Percentiles rank a stretch among this genome's conserved stretches.
phyloP scores from a whole-genome alignment of 495 filamentous ascomycete genomes.

The Trichocladium uniseriatum region DNA sequence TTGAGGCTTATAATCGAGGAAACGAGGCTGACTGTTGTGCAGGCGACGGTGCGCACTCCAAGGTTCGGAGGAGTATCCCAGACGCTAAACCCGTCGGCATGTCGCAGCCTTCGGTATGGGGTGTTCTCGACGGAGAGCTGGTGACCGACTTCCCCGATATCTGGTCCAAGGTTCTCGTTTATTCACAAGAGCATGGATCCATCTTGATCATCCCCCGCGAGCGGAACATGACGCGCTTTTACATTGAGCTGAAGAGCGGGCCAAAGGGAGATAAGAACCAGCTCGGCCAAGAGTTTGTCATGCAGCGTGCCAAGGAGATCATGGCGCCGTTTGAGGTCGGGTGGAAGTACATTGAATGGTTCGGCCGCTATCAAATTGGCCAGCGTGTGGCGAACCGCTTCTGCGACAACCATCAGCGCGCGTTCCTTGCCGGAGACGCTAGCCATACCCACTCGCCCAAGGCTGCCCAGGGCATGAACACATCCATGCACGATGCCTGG shows the following conservation, averaged over 20 bases:
- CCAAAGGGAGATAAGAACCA: slow-evolving; percentile 39
- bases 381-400: slow-evolving; percentile 56
- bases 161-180: slow-evolving; percentile 57
- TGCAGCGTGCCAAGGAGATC: slow-evolving; percentile 51
- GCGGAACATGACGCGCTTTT: slow-evolving; percentile 56
- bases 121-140: slow-evolving; percentile 58
- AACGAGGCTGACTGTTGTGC: slow-evolving; percentile 13
- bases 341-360: slow-evolving; percentile 56
- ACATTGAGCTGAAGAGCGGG: slow-evolving; percentile 54
- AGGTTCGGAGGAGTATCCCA: slow-evolving; percentile 46
- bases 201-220: slow-evolving; percentile 62
- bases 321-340: slow-evolving; percentile 52
- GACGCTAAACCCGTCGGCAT: slow-evolving; percentile 49
- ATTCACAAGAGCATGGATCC: slow-evolving; percentile 50
- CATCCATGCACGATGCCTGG: slow-evolving; percentile 67
- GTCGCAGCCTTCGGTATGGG: slow-evolving; percentile 58
- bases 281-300: slow-evolving; percentile 53
- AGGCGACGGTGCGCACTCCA: slow-evolving; percentile 45
- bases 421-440: slow-evolving; percentile 68
- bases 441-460: slow-evolving; percentile 69
- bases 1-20: background rate
- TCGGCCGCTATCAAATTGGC: slow-evolving; percentile 53
- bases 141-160: slow-evolving; percentile 61
- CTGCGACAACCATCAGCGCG: slow-evolving; percentile 41
- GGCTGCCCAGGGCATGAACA: slow-evolving; percentile 73